phyloP scores from a whole-genome alignment of 2,329 filamentous ascomycete genomes.

The Diaporthe eres region DNA sequence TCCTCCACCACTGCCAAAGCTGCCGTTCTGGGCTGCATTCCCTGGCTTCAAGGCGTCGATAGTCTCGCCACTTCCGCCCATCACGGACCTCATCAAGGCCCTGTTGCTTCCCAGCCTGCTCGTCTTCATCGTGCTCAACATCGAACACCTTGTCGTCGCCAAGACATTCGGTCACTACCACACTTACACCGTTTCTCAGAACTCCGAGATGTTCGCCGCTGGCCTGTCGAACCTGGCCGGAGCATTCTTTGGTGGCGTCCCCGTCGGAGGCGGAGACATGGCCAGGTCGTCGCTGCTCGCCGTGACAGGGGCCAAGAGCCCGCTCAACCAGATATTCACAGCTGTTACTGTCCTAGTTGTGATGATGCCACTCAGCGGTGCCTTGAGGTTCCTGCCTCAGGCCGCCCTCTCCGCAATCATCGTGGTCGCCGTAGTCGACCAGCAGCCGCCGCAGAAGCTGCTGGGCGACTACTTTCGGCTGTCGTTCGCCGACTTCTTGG shows the following conservation, averaged over 20 bases:
- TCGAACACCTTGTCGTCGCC: constrained; percentile 33
- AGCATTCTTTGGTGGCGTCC: constrained; percentile 30
- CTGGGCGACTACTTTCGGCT: constrained; percentile 29
- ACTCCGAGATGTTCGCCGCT: constrained; percentile 33
- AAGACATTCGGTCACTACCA: constrained; percentile 32
- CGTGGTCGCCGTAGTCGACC: constrained; percentile 32
- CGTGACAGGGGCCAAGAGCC: constrained; percentile 26
- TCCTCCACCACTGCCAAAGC: not conserved
- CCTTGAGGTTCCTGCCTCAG: constrained; percentile 24
- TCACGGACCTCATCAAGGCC: not conserved
- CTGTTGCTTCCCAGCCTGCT: constrained; percentile 35
- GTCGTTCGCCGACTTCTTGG: constrained; percentile 34
- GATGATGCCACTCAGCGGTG: constrained; percentile 25
- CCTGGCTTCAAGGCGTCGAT: constrained; percentile 18
- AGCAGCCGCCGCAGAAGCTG: constrained; percentile 32
- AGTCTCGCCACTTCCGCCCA: constrained; percentile 15
- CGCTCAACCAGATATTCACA: constrained; percentile 33
- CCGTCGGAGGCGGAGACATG: constrained; percentile 36
- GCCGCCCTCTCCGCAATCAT: constrained; percentile 24
- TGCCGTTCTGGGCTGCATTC: constrained; percentile 36
- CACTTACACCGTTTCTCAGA: constrained; percentile 25
- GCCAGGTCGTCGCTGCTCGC: constrained; percentile 29
- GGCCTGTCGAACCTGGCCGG: constrained; percentile 22
- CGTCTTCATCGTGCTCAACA: constrained; percentile 34
- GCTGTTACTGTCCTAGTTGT: constrained; percentile 27